These are phyloP conservation scores for Phialocephala subalpina DNA, from an alignment of 2,329 filamentous ascomycete species.

Conservation along the genomic window DNA sequence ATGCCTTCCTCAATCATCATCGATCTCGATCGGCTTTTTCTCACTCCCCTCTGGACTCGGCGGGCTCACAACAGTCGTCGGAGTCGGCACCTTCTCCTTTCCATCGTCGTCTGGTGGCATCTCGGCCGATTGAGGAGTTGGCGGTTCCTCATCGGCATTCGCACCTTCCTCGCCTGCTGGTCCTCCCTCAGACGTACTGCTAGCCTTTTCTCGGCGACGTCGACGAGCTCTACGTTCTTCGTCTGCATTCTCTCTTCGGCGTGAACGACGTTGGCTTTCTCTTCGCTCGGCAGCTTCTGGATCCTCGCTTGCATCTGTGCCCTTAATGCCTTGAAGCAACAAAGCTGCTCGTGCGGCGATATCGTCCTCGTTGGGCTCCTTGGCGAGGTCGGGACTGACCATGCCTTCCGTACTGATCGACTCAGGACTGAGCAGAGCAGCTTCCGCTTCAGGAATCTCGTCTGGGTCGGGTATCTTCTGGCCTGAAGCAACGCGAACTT, in stretches of 20 bases:
- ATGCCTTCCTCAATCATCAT: slow-evolving; percentile 37
- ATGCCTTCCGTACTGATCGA: slow-evolving; percentile 45
- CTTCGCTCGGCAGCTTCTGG: slow-evolving; percentile 61
- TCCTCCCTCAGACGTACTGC: slow-evolving; percentile 41
- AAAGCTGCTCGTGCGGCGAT: slow-evolving; percentile 86
- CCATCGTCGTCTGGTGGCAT: slow-evolving; percentile 25
- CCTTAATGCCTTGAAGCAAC: slow-evolving; percentile 83
- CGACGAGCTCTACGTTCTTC: slow-evolving; percentile 76
- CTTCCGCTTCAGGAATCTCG: slow-evolving; percentile 66
- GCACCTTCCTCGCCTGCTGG: slow-evolving; percentile 4
- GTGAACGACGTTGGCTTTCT: slow-evolving; percentile 67
- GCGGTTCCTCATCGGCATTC: slow-evolving; percentile 19
- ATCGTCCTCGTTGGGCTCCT: slow-evolving; percentile 60
- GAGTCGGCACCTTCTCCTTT: slow-evolving; percentile 34
- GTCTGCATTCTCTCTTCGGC: slow-evolving; percentile 72
- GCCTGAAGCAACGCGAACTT: slow-evolving; percentile 87
- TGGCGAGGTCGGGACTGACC: slow-evolving; percentile 35
- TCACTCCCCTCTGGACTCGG: slow-evolving; percentile 41
- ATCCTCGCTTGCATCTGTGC: slow-evolving; percentile 61
- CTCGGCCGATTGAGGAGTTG: slow-evolving; percentile 21
- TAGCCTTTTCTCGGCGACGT: slow-evolving; percentile 69
- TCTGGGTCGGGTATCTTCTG: slow-evolving; percentile 83
- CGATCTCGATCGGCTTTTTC: slow-evolving; percentile 40
- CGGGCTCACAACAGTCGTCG: slow-evolving; percentile 42
- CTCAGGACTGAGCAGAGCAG: slow-evolving; percentile 60